Base-by-base conservation (phyloP, 2,329 filamentous ascomycete species). In the Xylariales sp. region DNA sequence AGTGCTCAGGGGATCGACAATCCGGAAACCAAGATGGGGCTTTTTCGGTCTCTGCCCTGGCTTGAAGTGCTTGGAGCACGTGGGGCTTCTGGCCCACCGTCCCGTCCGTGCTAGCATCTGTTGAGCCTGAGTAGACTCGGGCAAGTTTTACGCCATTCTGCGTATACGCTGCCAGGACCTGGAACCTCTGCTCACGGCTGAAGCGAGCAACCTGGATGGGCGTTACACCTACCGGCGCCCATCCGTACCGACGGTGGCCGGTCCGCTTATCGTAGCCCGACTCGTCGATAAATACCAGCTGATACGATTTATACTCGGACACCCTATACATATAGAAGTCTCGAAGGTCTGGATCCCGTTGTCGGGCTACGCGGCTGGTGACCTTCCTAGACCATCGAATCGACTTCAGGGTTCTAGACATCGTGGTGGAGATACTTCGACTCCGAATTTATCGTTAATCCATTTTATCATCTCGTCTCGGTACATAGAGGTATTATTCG, bases 201-300 rank as follows among this genome's bases (percentile, higher is more conserved):
- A 47, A 47, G 16, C 23, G 35, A 16, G 49, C 39, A 5, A 49
- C 31, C 40, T 54, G 25, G 2, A 50, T 41, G 14, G 48, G 49
- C 5, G 48, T 45, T 23, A 46, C 36, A 6, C 52, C 48, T 8
- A 40, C 38, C 12, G 53, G 56, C 35, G 56, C 55, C 59, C 52
- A 65, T 5, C 51, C 51, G 12, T 39, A 59, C 15, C 54, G 46
- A 37, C 59, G 47, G 41, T 54, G 58, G 8, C 54, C 50, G 30
- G 52, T 44, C 6, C 47, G 49, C 44, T 55, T 57, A 44, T 61
- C 52, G 45, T 46, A 59, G 10, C 55, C 50, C 38, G 56, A 59
- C 43, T 63, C 47, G 41, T 61, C 52, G 18, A 55, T 45, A 38
- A 46, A 60, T 13, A 61, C 50, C 14, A 58, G 43, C 16, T 59